Evolutionary conservation across 2,329 filamentous ascomycete species (phyloP), one percentile per base, ranked within the genome.

Genomic region (Aspergillus sp.): DNA sequence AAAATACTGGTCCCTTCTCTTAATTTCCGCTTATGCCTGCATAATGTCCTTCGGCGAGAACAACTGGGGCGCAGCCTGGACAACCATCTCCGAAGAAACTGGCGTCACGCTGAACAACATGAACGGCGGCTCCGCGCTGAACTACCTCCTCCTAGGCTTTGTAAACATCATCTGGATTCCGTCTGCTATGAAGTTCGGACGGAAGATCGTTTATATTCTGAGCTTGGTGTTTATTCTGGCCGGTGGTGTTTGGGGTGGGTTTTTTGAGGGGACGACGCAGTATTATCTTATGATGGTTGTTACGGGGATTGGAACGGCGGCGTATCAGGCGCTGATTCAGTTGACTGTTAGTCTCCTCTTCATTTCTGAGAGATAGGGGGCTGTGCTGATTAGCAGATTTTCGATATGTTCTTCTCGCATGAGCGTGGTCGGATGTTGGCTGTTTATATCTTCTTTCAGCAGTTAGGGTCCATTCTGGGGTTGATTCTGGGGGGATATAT

Each of bases 1-100:
- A 51, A 72, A 71, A 41, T 62, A 64, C 50, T 72, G 66, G 53
- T 65, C 67, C 9, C 59, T 72, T 1, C 67, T 69, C 47, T 50
- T 73, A 3, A 63, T 70, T 1, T 64, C 68, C 1, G 48, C 68
- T 1, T 73, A 71, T 44, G 68, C 69, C 2, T 71, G 69, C 37
- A 63, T 68, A 1, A 67, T 68, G 49, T 70, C 67, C 1, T 70
- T 65, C 47, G 68, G 67, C 12, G 68, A 71, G 48, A 72, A 71
- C 45, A 68, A 66, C 33, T 61, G 66, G 37, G 69, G 69, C n/a
- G 68, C 69, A 13, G 66, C 68, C 41, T 72, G 68, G 68, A 71
- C 68, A 0, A 63, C 64, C 9, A 66, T 72, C n/a, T 64, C 66
- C 7, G 53, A 62, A 2, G 66, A 72, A 5, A 70, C 67, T 0